These are phyloP conservation scores for Chytriomyces sp. DNA, from an alignment of 192 early-diverging fungal genomes.

Conservation along the genomic window DNA sequence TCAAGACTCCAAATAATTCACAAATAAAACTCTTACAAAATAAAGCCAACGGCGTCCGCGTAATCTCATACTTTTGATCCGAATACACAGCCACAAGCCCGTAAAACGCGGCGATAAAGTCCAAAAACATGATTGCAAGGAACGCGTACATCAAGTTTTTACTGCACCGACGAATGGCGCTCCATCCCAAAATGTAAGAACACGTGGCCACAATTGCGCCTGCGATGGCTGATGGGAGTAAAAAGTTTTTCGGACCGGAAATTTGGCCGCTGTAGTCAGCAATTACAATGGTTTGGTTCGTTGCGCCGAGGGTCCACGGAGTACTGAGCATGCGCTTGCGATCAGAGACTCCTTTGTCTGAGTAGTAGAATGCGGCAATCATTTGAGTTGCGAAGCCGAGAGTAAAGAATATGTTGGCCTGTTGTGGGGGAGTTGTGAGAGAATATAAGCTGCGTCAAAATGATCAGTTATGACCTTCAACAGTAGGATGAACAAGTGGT, in stretches of 20 bases:
- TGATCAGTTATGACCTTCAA: constrained; percentile 20
- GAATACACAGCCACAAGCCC: constrained; percentile 17
- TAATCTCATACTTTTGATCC: constrained; percentile 24
- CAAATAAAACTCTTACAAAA: constrained; percentile 23
- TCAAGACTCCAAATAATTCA: no score
- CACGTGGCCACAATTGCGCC: neutral
- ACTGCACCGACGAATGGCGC: constrained; percentile 21
- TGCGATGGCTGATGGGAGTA: constrained; percentile 14
- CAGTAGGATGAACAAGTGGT: constrained; percentile 30
- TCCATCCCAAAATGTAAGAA: constrained; percentile 29
- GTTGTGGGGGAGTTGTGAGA: neutral
- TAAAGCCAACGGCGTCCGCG: constrained; percentile 12
- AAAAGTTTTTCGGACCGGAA: constrained; percentile 4
- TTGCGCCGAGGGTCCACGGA: constrained; percentile 13
- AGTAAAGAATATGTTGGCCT: constrained; percentile 35
- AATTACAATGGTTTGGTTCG: neutral
- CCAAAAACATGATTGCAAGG: constrained; percentile 10
- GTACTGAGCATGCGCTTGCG: neutral
- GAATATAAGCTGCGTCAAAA: neutral
- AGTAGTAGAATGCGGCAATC: constrained; percentile 33
- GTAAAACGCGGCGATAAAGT: constrained; percentile 22
- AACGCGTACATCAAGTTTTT: constrained; percentile 7
- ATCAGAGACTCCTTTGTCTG: constrained; percentile 19
- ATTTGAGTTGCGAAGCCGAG: constrained; percentile 32
- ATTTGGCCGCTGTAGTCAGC: neutral